Evolutionary conservation across 306 rosid genomes (phyloP), one percentile per base, ranked within the genome.

Genomic region (Inga oerstediana): DNA sequence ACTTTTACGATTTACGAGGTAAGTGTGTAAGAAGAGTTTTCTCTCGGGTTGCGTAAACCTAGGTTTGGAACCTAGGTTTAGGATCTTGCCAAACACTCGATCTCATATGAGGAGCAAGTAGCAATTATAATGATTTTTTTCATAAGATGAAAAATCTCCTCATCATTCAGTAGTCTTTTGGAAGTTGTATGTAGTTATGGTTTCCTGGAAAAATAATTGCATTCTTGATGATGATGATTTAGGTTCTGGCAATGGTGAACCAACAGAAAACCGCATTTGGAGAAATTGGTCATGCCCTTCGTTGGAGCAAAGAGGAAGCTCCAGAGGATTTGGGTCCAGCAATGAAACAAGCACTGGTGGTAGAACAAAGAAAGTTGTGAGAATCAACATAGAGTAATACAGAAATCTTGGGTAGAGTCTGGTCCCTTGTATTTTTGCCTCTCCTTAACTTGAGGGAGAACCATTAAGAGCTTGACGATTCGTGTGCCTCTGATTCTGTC

Each of bases 351-450:
- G 84, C 35, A 62, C 54, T 22, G 75, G 80, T 30, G 90, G 90
- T 67, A 86, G 87, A 82, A 75, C 90, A 49, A 92, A 87, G 87
- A 91, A 87, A 58, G 90, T 93, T 9, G 89, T 92, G 72, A 90
- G 98, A 79, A 88, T 96, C 87, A 96, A 90, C 72, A 96, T 96
- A 46, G 93, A 92, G 48, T 96, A 81, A 87, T 73, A 44, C 8
- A 4, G 13, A 30, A 20, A 59, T 59, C 58, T 20, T 9, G 2
- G 3, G 14, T 75, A 75, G 61, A 56, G 59, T 52, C 74, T 74
- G 49, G 22, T 54, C 8, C 76, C 9, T 15, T 45, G 3, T 79
- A 24, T 37, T 75, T 62, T 79, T 51, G 34, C 79, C 10, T 49
- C 56, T 10, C 27, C 14, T 12, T 37, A 65, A 44, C 19, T 9